These are phyloP conservation scores for Cercospora sesami DNA, from an alignment of 2,329 filamentous ascomycete genomes.

Conservation along the genomic window DNA sequence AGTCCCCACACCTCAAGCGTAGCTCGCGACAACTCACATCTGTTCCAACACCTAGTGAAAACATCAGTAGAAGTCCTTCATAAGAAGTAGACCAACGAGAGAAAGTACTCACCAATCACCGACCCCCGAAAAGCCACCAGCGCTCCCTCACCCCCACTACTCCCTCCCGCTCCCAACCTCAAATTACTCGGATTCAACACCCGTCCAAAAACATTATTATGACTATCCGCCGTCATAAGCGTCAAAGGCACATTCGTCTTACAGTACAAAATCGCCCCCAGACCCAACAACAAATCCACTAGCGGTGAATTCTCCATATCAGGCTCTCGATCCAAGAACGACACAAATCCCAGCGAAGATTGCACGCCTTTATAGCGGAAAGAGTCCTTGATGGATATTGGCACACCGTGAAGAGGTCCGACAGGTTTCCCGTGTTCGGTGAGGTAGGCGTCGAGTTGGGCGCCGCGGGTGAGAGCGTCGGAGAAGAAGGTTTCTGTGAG, in stretches of 20 bases:
- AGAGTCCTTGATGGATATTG: slow-evolving; percentile 61
- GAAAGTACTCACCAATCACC: slow-evolving; percentile 46
- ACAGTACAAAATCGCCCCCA: slow-evolving; percentile 54
- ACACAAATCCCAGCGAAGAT: slow-evolving; percentile 60
- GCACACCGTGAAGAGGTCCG: slow-evolving; percentile 51
- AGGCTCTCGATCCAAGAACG: slow-evolving; percentile 38
- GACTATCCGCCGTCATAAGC: slow-evolving; percentile 36
- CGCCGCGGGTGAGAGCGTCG: slow-evolving; percentile 37
- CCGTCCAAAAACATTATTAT: slow-evolving; percentile 45
- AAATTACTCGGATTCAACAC: slow-evolving; percentile 64
- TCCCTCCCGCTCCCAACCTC: slow-evolving; percentile 62
- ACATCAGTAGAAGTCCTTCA: neutral
- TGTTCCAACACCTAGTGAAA: neutral
- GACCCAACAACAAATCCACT: slow-evolving; percentile 40
- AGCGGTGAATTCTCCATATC: slow-evolving; percentile 38
- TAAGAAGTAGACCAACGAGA: no score
- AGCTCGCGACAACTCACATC: slow-evolving; percentile 3
- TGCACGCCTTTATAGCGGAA: slow-evolving; percentile 62
- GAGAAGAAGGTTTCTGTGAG: slow-evolving; percentile 47
- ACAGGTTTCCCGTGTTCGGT: slow-evolving; percentile 24
- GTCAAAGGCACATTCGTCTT: slow-evolving; percentile 57
- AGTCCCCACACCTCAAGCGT: neutral
- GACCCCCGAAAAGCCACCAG: slow-evolving; percentile 60
- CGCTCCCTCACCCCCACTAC: slow-evolving; percentile 65
- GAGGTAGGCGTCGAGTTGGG: slow-evolving; percentile 30